Base-by-base conservation (phyloP, 2,329 filamentous ascomycete species). In the Harringtonia lauricola region DNA sequence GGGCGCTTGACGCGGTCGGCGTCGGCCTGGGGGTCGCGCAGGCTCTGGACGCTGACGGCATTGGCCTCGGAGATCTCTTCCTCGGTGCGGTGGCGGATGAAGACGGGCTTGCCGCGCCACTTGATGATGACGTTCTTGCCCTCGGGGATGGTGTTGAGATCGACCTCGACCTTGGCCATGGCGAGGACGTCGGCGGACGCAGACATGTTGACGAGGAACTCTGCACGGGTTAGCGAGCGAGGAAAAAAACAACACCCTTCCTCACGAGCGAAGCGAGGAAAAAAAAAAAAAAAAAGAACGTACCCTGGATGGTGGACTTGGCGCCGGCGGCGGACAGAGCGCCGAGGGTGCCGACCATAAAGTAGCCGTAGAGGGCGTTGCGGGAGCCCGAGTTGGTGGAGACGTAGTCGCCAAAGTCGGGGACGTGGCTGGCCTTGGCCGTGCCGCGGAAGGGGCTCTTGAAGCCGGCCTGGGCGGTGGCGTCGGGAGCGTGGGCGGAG, bases 101-200 rank as follows among this genome's bases (percentile, higher is more conserved):
- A 98, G 66, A 98, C 88, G 66, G 92, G 92, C 85, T 98, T 98
- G 66, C 92, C 92, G 76, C 92, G 86, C 92, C 92, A 98, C 76
- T 98, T 98, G 77, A 98, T 94, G 67, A 98, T 94, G 65, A 98
- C 92, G 74, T 98, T 98, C 85, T 96, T 98, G 78, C 92, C 92
- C 76, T 96, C 90, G 51, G 92, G 92, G 59, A 98, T 96, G 52
- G 86, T 67, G 59, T 74, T 74, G 55, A 98, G 83, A 67, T 95
- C 87, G 57, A 98, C 84, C 74, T 98, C 92, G 57, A 98, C 92
- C 83, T 98, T 98, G 67, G 92, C 92, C 81, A 95, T 94, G 64
- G 94, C 92, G 70, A 98, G 71, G 62, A 98, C 88, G 62, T 98
- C 92, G 68, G 92, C 92, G 50, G 92, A 98, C 51, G 92, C 92